phyloP scores from a whole-genome alignment of 306 rosid species.

The Quercus parvula region DNA sequence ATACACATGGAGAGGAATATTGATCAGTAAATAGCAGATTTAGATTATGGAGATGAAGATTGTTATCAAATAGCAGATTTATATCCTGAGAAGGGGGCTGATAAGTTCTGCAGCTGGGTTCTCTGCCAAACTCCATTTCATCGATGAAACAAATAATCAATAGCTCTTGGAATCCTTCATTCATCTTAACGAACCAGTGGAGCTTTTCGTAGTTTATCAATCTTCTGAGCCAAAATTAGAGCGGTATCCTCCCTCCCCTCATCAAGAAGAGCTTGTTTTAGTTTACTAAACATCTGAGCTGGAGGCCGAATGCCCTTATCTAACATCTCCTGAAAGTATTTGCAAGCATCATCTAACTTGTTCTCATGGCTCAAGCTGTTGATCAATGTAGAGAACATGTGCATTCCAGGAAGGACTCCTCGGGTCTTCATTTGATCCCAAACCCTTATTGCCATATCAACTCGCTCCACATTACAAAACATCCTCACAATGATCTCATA shows the following conservation, averaged over 20 bases:
- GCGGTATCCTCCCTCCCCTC: slow-evolving; percentile 49
- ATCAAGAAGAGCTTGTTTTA: slow-evolving; percentile 53
- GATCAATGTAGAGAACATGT: slow-evolving; percentile 72
- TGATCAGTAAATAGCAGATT: background rate
- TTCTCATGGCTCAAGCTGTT: slow-evolving; percentile 52
- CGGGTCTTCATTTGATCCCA: slow-evolving; percentile 72
- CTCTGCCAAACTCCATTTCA: background rate
- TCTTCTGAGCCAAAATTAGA: slow-evolving; percentile 31
- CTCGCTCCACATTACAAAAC: slow-evolving; percentile 59
- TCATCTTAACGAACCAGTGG: slow-evolving; percentile 34
- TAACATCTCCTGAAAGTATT: slow-evolving; percentile 72
- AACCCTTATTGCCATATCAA: slow-evolving; percentile 58
- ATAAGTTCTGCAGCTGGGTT: background rate
- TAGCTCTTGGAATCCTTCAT: background rate
- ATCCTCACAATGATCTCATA: slow-evolving; percentile 74
- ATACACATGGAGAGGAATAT: background rate
- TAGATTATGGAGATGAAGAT: background rate
- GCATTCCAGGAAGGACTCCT: slow-evolving; percentile 77
- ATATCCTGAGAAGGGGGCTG: background rate
- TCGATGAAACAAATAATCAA: background rate
- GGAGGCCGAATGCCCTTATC: slow-evolving; percentile 80
- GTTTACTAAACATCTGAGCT: slow-evolving; percentile 51
- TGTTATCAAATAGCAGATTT: background rate
- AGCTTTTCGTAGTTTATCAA: slow-evolving; percentile 62
- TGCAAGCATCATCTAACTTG: slow-evolving; percentile 74